Conservation (phyloP, 306 rosid species). For the Quercus berberidifolia region DNA sequence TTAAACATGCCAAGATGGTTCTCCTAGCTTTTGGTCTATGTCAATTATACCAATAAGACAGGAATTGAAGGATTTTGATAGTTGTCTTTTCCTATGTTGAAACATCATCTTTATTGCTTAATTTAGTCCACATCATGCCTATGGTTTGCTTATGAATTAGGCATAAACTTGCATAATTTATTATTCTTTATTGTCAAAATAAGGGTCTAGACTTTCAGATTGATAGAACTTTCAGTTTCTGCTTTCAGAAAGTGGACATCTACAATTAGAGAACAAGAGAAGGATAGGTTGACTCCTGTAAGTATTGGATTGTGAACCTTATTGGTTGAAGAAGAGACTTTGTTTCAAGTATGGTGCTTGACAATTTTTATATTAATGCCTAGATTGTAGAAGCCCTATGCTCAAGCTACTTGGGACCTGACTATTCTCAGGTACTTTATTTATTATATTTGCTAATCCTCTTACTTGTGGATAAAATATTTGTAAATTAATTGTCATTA, state of each 20-base stretch:
- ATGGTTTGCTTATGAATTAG: not conserved
- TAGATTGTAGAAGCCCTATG: slow-evolving; percentile 89
- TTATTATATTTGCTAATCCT: slow-evolving; percentile 2
- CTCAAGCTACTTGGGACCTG: slow-evolving; percentile 90
- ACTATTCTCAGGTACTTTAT: slow-evolving; percentile 75
- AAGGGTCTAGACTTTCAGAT: slow-evolving; percentile 8
- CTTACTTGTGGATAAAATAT: not conserved
- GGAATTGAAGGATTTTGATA: not conserved
- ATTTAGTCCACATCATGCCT: not conserved
- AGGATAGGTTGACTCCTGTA: slow-evolving; percentile 80
- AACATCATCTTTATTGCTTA: not conserved
- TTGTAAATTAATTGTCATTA: slow-evolving; percentile 20
- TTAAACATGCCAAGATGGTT: not conserved
- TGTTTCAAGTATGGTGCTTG: slow-evolving; percentile 21
- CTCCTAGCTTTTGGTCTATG: not conserved
- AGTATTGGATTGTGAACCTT: slow-evolving; percentile 34
- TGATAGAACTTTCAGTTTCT: slow-evolving; percentile 26
- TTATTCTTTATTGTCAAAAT: not conserved
- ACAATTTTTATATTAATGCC: slow-evolving; percentile 21
- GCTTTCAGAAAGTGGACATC: slow-evolving; percentile 89
- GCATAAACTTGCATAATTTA: not conserved
- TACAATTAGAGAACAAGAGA: slow-evolving; percentile 72
- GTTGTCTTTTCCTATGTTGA: not conserved
- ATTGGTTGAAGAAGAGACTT: not conserved
- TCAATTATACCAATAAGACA: not conserved